Base-by-base conservation (phyloP, 352 stramenopile genomes). In the Pythium sukuiense region DNA sequence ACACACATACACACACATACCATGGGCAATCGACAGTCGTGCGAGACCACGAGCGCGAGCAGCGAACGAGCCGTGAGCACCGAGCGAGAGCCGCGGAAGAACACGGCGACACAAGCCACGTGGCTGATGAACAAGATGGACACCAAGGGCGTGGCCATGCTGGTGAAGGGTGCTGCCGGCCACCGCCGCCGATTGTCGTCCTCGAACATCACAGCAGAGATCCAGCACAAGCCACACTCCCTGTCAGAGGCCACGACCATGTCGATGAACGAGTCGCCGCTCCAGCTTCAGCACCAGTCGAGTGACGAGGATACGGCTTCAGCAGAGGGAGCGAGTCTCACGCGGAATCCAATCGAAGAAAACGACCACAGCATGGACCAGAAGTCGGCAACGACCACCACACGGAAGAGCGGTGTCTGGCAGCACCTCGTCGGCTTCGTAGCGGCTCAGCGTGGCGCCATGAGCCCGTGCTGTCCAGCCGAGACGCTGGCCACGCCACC, bases 201-300 rank as follows among this genome's bases (percentile, higher is more conserved):
- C 37, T 50, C 63, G 37, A 49, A 58, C 20, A 63, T 63, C 20
- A 46, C 29, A 30, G n/a, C 29, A 60, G 35, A 27, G 46, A 13
- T 18, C 55, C 58, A 48, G 59, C n/a, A 72, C 39, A 86, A 85
- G 55, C 61, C 62, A 48, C 74, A 87, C 63, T 77, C 77, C 63
- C 65, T 87, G n/a, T 90, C 81, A 1, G 76, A 85, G 2, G 54
- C 65, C 37, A 81, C 76, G 55, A 86, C 80, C 3, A 61, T 79
- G 11, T 77, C 76, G 13, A 77, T 75, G 3, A 14, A 80, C 57
- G 50, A 41, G 41, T 37, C n/a, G 50, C 46, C 18, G 49, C 32
- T 26, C 0, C 45, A 52, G 45, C 45, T 52, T n/a, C 45, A 52
- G 61, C 32, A 6, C 20, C 60, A n/a, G 58, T 58, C 71, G 59